Base-by-base conservation (phyloP, 257 asterid genomes). In the Apocynum venetum region DNA sequence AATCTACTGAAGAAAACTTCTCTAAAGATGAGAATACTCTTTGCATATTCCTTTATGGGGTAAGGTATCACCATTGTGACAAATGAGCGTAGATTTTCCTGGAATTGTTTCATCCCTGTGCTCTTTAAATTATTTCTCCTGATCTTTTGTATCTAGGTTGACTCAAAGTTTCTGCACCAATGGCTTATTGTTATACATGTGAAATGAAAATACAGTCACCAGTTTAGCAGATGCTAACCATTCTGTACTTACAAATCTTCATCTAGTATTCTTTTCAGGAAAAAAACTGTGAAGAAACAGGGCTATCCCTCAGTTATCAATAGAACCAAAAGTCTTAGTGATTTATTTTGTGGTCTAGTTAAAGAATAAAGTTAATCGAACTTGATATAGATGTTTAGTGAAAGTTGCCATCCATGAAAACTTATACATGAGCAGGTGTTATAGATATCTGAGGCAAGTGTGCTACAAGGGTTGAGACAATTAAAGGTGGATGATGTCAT, bases 41-140 rank as follows among this genome's bases (percentile, higher is more conserved):
- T 79, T 73, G 83, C 65, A 61, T 95, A 79, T 95, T 95, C 85
- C 97, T 93, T 38, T 93, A 93, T 81, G 99, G 99, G 96, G 97
- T 94, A 89, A 88, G 97, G 80, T 65, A 43, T 71, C 53, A 53
- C 43, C 55, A 49, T 44, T 67, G 36, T 71, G 52, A 48, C 59
- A 35, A 2, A 19, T 12, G 47, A 48, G 5, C 2, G 19, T 72
- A 25, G 31, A 72, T 72, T 64, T 51, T 12, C 51, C 31, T 38
- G 10, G 38, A 52, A 38, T 10, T 10, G n/a, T 67, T 67, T 67
- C 13, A 3, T 66, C 43, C 43, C 19, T 36, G 25, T 52, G 17
- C 56, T 4, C 59, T 74, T 46, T 47, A 14, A 35, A 46, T 20
- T 49, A 3, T 17, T 49, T 64, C 25, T 64, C 4, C 17, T 41